phyloP scores from a whole-genome alignment of 495 filamentous ascomycete genomes.

The Penicillium cosmopolitanum region DNA sequence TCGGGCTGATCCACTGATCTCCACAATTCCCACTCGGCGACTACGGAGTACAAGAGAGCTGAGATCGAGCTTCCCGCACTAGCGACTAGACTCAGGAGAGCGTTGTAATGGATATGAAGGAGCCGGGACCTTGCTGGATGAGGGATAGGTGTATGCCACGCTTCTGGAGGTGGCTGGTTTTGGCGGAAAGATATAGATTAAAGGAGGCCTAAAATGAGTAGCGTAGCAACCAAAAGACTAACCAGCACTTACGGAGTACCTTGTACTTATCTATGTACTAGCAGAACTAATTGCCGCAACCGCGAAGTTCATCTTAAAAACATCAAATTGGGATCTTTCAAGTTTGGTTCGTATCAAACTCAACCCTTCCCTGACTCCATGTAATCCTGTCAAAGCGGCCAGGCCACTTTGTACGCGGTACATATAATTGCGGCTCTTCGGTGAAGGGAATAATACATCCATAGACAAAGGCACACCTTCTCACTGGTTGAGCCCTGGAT shows the following conservation, averaged over 20 bases:
- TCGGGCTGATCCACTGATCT: conserved; percentile 23
- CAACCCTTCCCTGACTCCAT: not conserved
- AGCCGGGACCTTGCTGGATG: not conserved
- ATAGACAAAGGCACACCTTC: not conserved
- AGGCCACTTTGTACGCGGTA: not conserved
- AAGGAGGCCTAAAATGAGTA: no score
- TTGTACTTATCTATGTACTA: not conserved
- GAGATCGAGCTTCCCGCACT: conserved; percentile 22
- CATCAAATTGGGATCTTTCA: no score
- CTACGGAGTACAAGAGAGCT: conserved; percentile 12
- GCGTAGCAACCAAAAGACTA: no score
- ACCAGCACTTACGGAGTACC: not conserved
- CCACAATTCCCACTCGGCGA: conserved; percentile 13
- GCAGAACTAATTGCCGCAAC: not conserved
- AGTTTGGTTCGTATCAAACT: no score
- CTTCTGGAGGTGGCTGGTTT: conserved; percentile 27
- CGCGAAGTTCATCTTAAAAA: not conserved
- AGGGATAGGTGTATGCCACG: not conserved
- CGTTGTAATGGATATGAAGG: not conserved
- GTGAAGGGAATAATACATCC: not conserved
- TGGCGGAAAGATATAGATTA: not conserved
- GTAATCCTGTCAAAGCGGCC: not conserved
- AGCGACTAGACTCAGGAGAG: not conserved
- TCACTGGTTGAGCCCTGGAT: conserved; percentile 1
- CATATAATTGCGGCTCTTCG: conserved; percentile 2